Base-by-base conservation (phyloP, 2,329 filamentous ascomycete genomes). In the Aspergillus carbonarius region DNA sequence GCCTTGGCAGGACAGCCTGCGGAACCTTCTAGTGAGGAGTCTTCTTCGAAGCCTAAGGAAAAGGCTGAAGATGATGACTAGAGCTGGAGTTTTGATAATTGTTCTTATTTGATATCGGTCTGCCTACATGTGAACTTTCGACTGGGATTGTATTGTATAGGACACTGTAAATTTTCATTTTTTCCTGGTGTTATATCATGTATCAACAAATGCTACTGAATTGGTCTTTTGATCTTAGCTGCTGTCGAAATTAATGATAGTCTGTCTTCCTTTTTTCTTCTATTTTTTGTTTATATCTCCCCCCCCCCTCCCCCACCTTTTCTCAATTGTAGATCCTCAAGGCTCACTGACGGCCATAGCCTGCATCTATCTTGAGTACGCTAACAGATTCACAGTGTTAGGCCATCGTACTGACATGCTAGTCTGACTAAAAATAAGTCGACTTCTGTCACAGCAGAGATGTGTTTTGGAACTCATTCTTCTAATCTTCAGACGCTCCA, bases 71-170 rank as follows among this genome's bases (percentile, higher is more conserved):
- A 37, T 20, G 9, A 40, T 12, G 23, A 37, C n/a, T 15, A 42
- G 35, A 35, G 39, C 35, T 17, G 47, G 40, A 44, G 30, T 15
- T 7, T 54, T 23, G 51, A 15, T 25, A 25, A 40, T 44, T 53
- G 47, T 39, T 59, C 17, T 60, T 50, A 40, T 52, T 44, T 44
- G 50, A 55, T 55, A 52, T 55, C 39, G 40, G 54, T 59, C 56
- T 57, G 53, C 48, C 51, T 60, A 50, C 51, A 46, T 57, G 50
- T 54, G 53, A 61, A 55, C 52, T 53, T 60, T 55, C 46, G 54
- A 42, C 37, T 62, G 60, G 59, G 56, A 60, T 62, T 72, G 69
- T 70, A 73, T 60, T 74, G 70, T 74, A 74, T 74, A 73, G 61
- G 72, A 66, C 60, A 65, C 64, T 65, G 61, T 62, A 65, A 70